Conservation (phyloP, 1,284 basidiomycete genomes). For the Pterula multifida region DNA sequence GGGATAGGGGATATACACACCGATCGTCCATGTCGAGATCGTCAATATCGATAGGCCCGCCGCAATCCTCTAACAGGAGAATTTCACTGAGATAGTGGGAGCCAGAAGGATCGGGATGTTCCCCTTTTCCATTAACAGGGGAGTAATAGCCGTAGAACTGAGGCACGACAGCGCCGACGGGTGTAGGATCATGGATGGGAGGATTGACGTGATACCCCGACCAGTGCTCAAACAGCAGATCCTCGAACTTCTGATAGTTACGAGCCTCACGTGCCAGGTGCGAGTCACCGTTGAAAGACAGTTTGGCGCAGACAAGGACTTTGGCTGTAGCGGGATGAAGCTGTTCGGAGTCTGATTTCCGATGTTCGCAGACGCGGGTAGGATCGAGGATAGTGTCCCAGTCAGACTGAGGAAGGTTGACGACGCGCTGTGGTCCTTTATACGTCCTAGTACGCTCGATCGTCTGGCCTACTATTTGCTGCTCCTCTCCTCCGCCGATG, state of each 20-base stretch:
- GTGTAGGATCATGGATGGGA: constrained; percentile 30
- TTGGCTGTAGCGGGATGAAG: constrained; percentile 18
- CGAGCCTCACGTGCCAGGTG: constrained; percentile 25
- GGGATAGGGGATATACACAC: background rate
- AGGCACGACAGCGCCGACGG: constrained; percentile 33
- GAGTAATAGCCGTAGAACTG: constrained; percentile 39
- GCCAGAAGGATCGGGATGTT: background rate
- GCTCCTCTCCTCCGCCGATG: no score
- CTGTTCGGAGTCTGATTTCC: background rate
- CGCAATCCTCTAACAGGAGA: constrained; percentile 24
- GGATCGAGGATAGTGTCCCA: background rate
- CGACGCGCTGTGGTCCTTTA: no score
- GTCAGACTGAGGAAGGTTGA: background rate
- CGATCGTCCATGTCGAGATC: constrained; percentile 9
- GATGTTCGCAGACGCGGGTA: background rate
- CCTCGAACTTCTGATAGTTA: constrained; percentile 30
- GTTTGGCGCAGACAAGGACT: constrained; percentile 20
- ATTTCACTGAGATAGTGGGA: constrained; percentile 15
- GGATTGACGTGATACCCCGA: constrained; percentile 30
- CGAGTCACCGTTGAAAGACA: constrained; percentile 16
- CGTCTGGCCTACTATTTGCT: background rate
- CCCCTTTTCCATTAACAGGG: constrained; percentile 8
- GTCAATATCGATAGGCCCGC: constrained; percentile 14
- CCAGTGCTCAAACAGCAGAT: constrained; percentile 34
- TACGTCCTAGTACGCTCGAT: background rate